phyloP scores from a whole-genome alignment of 2,329 filamentous ascomycete genomes.

The Verticillium alfalfae region DNA sequence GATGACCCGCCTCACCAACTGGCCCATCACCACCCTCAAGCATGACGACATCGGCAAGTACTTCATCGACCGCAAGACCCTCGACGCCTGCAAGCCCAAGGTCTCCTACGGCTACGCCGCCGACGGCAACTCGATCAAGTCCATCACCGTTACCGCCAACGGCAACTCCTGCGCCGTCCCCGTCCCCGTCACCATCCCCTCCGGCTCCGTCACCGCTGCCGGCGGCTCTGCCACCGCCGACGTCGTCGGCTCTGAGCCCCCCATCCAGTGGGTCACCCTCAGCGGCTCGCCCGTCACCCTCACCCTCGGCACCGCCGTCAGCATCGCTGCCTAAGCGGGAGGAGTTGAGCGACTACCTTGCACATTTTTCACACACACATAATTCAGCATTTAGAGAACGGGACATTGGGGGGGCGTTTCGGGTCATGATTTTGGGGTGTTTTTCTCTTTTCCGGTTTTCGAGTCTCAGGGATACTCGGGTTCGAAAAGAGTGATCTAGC shows the following conservation, averaged over 20 bases:
- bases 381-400: neutral
- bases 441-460: no score
- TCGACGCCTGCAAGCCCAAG: conserved; percentile 45
- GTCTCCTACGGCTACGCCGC: conserved; percentile 37
- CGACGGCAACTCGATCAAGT: conserved; percentile 37
- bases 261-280: conserved; percentile 43
- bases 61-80: conserved; percentile 47
- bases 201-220: conserved; percentile 30
- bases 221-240: conserved; percentile 37
- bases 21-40: conserved; percentile 17
- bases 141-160: conserved; percentile 41
- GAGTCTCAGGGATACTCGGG: neutral
- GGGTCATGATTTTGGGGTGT: neutral
- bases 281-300: conserved; percentile 37
- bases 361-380: no score
- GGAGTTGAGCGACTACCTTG: neutral
- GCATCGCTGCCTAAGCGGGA: neutral
- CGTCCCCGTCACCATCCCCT: conserved; percentile 50
- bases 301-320: conserved; percentile 13
- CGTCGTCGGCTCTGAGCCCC: conserved; percentile 47
- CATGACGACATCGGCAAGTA: conserved; percentile 41
- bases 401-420: neutral
- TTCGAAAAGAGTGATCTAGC: neutral
- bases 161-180: conserved; percentile 43
- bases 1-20: conserved; percentile 40